A percentile compares a stretch with the other conserved stretches of the same genome.
phyloP scores from a whole-genome alignment of 2,329 filamentous ascomycete genomes.

The Rugonectria rugulosa region DNA sequence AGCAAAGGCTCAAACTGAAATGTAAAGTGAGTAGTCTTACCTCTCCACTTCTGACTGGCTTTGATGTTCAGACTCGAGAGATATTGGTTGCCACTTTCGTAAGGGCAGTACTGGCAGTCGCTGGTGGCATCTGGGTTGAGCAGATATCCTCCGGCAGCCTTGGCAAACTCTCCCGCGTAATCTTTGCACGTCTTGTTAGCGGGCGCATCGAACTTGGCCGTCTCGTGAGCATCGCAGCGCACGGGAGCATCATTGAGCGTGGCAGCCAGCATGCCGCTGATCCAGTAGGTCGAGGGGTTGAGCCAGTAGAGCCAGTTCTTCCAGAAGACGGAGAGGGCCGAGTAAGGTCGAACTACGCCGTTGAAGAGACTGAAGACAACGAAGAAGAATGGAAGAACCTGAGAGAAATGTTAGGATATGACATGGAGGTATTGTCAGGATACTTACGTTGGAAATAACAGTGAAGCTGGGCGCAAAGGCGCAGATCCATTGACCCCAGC shows the following conservation, averaged over 20 bases:
- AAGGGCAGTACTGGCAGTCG: constrained; percentile 76
- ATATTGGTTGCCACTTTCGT: constrained; percentile 65
- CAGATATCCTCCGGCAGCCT: constrained; percentile 64
- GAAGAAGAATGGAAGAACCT: constrained; percentile 80
- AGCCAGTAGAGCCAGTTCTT: constrained; percentile 35
- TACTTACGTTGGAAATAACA: constrained; percentile 72
- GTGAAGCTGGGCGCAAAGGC: constrained; percentile 83
- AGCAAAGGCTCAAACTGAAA: not conserved
- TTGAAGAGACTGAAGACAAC: constrained; percentile 80
- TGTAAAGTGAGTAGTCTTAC: constrained; percentile 6
- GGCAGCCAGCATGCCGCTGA: constrained; percentile 30
- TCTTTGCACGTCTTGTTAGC: constrained; percentile 67
- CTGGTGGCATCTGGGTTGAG: constrained; percentile 64
- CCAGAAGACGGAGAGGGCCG: constrained; percentile 71
- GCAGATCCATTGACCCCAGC: constrained; percentile 85
- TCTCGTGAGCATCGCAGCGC: constrained; percentile 49
- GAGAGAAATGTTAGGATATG: not conserved
- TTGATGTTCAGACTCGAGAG: constrained; percentile 62
- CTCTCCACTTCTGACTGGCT: constrained; percentile 68
- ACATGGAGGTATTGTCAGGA: constrained; percentile 38
- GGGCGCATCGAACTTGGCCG: constrained; percentile 64
- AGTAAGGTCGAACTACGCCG: constrained; percentile 76
- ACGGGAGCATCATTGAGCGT: constrained; percentile 41
- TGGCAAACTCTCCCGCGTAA: constrained; percentile 67
- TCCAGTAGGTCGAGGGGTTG: constrained; percentile 34